Conservation (phyloP, 1,284 basidiomycete genomes). For the Fomitiporia mediterranea region DNA sequence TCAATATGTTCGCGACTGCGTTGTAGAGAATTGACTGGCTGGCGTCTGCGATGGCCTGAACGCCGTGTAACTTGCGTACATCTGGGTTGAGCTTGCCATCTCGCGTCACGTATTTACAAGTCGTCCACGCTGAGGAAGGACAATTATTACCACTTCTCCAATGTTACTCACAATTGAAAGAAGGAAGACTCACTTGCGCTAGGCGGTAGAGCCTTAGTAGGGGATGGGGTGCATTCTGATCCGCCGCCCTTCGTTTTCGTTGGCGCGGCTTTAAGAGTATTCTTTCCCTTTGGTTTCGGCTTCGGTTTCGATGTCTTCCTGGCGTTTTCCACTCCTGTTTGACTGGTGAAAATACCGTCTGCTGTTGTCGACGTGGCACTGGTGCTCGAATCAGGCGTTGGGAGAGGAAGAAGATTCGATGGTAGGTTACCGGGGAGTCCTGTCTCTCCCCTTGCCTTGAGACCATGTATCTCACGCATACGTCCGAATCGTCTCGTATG, state of each 20-base stretch:
- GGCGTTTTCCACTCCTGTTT: too few relatives aligned
- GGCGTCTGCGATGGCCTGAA: slow-evolving; percentile 47
- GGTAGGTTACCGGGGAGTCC: too few relatives aligned
- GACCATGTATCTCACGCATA: too few relatives aligned
- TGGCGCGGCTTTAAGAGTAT: slow-evolving; percentile 2
- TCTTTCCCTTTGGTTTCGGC: background rate
- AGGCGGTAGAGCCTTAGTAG: slow-evolving; percentile 37
- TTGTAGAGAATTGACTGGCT: slow-evolving; percentile 62
- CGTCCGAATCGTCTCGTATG: background rate
- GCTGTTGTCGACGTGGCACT: too few relatives aligned
- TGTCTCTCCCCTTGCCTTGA: too few relatives aligned
- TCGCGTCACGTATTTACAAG: slow-evolving; percentile 48
- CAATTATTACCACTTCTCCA: background rate
- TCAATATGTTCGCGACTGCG: slow-evolving; percentile 49
- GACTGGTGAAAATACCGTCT: too few relatives aligned
- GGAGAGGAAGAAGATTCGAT: too few relatives aligned
- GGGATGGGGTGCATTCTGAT: slow-evolving; percentile 38
- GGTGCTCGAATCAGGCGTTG: too few relatives aligned
- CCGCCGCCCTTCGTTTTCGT: slow-evolving; percentile 17
- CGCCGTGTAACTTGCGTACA: slow-evolving; percentile 48
- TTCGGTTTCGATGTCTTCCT: too few relatives aligned
- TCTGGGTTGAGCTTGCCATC: slow-evolving; percentile 70
- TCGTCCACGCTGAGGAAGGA: slow-evolving; percentile 51
- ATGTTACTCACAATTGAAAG: slow-evolving; percentile 18
- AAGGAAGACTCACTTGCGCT: slow-evolving; percentile 37